Percentiles rank a stretch among this genome's conserved stretches.
These are phyloP conservation scores for Arctium lappa DNA, from an alignment of 129 eudicot species.

Conservation along the genomic window DNA sequence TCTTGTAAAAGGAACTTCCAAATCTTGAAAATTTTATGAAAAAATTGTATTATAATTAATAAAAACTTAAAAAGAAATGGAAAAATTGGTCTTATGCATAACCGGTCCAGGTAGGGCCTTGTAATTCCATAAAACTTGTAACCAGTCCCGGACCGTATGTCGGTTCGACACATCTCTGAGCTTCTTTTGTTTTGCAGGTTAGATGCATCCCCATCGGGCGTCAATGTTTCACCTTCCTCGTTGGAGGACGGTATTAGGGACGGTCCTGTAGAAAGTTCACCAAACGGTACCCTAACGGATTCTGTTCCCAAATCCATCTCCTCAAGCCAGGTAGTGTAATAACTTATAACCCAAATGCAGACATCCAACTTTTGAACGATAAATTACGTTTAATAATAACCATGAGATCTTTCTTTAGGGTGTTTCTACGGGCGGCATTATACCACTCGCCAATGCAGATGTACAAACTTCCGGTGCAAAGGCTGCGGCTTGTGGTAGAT, in stretches of 20 bases:
- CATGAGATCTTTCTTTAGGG: constrained; percentile 28
- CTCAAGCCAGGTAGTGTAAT: constrained; percentile 47
- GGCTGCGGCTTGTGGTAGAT: constrained; percentile 83
- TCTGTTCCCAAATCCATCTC: constrained; percentile 28
- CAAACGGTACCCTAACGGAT: constrained; percentile 27
- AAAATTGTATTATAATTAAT: too few relatives aligned
- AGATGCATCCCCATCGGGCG: constrained; percentile 78
- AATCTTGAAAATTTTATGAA: too few relatives aligned
- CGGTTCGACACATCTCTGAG: neutral
- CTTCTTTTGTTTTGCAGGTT: constrained; percentile 40
- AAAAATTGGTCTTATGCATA: too few relatives aligned
- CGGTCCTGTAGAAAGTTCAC: constrained; percentile 21
- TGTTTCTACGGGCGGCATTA: constrained; percentile 41
- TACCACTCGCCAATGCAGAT: constrained; percentile 64
- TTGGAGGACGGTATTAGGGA: constrained; percentile 28
- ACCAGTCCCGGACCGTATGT: too few relatives aligned
- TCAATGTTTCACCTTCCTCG: constrained; percentile 44
- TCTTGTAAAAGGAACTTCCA: too few relatives aligned
- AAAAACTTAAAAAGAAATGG: too few relatives aligned
- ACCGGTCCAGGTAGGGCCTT: too few relatives aligned
- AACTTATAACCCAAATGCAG: neutral
- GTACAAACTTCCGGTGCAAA: constrained; percentile 79
- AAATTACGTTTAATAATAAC: neutral
- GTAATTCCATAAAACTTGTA: too few relatives aligned
- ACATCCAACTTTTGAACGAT: neutral